Percentiles rank a stretch among this genome's conserved stretches.
Evolutionary conservation across 768 basidiomycete species (phyloP).

Genomic region (Lactarius akahatsu): DNA sequence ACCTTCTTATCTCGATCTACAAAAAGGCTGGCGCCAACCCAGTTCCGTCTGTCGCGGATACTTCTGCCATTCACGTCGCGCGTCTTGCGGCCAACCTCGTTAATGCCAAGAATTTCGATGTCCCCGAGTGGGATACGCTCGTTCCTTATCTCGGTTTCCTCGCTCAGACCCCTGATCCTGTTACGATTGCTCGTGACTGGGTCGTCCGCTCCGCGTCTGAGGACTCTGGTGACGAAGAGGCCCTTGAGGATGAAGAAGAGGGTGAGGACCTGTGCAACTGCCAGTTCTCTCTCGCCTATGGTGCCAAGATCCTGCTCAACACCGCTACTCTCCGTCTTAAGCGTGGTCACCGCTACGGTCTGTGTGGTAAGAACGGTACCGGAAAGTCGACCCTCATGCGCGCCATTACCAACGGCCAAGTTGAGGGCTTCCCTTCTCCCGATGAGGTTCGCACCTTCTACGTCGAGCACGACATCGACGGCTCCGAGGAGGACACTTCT

Average conservation of each 20-base stretch:
- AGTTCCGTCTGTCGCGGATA: slow-evolving; percentile 56
- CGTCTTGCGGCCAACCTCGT: slow-evolving; percentile 82
- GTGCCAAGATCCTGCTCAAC: slow-evolving; percentile 98
- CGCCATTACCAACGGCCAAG: slow-evolving; percentile 92
- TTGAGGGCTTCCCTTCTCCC: slow-evolving; percentile 97
- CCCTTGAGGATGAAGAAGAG: slow-evolving; percentile 88
- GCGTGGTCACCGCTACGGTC: slow-evolving; percentile 98
- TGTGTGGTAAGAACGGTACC: slow-evolving; percentile 98
- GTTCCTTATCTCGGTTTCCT: slow-evolving; percentile 73
- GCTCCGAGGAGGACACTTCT: slow-evolving; percentile 87
- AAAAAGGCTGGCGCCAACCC: slow-evolving; percentile 72
- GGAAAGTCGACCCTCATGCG: slow-evolving; percentile 96
- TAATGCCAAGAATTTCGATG: slow-evolving; percentile 90
- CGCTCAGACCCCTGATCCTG: slow-evolving; percentile 60
- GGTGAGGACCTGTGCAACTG: slow-evolving; percentile 99
- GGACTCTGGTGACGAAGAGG: slow-evolving; percentile 64
- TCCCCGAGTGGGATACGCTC: slow-evolving; percentile 82
- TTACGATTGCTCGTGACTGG: slow-evolving; percentile 75
- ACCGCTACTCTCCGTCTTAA: slow-evolving; percentile 95
- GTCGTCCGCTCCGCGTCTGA: slow-evolving; percentile 86
- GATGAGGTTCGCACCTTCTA: slow-evolving; percentile 98
- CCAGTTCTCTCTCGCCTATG: slow-evolving; percentile 97
- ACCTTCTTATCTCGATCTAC: slow-evolving; percentile 73
- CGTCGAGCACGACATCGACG: slow-evolving; percentile 99
- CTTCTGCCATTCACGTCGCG: slow-evolving; percentile 66